Evolutionary conservation across 371 early-diverging fungal genomes (phyloP), one percentile per base, ranked within the genome.

Genomic region (Lichtheimia ornata): DNA sequence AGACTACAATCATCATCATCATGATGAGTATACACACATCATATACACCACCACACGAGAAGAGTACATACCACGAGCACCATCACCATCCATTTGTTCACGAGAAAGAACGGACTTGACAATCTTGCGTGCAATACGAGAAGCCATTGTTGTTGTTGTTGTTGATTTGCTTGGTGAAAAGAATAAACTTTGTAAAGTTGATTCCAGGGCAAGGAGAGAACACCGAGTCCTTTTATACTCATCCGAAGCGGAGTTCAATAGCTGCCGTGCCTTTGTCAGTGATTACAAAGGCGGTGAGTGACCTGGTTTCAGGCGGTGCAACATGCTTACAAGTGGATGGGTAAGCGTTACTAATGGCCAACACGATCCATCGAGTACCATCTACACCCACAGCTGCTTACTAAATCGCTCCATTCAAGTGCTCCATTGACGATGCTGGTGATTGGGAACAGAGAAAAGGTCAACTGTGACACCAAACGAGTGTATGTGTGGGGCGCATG

Each of bases 1-100:
- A 84, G n/a, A 94, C 92, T 61, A 60, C 20, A 2, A 47, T 5
- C 11, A 35, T 9, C 1, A 6, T 47, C 5, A 47, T 5, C 0
- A 5, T 20, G 5, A 15, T 14, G 15, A 58, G 22, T 22, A 41
- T 24, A 12, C 9, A 20, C 13, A 18, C 14, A 49, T n/a, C n/a
- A n/a, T n/a, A n/a, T n/a, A 13, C 5, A 45, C 18, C 22, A 1
- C 22, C 22, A 27, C 5, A 45, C 28, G 28, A 35, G 5, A 42
- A 9, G 9, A 6, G 27, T n/a, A 51, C 28, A 56, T 58, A 66
- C 66, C 66, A 27, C 70, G 64, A 44, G 84, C 84, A 40, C 85
- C 85, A 41, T 53, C 77, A 17, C 87, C 87, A 51, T 86, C 87
- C 44, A 62, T 65, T 57, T 77, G 77, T 53, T 72, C 70, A 18